Evolutionary conservation across 352 stramenopile species (phyloP), one percentile per base, ranked within the genome.

Genomic region (Pythium rishiriense): DNA sequence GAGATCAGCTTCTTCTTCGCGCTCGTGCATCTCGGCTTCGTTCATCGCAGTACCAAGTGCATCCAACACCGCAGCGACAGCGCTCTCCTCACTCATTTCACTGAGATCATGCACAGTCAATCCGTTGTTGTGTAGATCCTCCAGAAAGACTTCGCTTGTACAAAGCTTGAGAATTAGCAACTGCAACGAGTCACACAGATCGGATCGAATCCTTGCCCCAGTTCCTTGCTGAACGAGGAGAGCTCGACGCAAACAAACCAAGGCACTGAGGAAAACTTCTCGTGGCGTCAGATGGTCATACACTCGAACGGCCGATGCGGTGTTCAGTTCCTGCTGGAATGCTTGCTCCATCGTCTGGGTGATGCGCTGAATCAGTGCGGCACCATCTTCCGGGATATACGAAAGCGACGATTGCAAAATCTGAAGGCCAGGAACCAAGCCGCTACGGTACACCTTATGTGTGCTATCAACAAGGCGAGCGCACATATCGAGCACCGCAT

Each of bases 241-340:
- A 3, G 83, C 83, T 2, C 81, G 81, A 6, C 83, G 82, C 31
- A 96, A 70, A 56, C 83, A 87, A 0, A 89, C 79, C 28, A 96
- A 68, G 3, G 85, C 84, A 43, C 75, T 77, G 6, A 94, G 74
- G n/a, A 94, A 90, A 4, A 96, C 81, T 10, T 93, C 80, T 35
- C 85, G 85, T 10, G 81, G 88, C 21, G 77, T 72, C 26, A 90
- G 61, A 12, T 73, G 73, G 28, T 93, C 87, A 33, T 89, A 90
- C 4, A 96, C 75, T 1, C 76, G 75, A 24, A 96, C 63, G 4
- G 71, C 75, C n/a, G 85, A 76, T 11, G 81, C 76, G 7, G 75
- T 57, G 0, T 82, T 85, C 62, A 96, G 68, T 56, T 96, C 82
- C 65, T 96, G 87, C 69, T 93, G 80, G 37, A 93, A 92, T 41